Conservation (phyloP, 768 basidiomycete genomes). For the Rhodosporidiobolus sp. region DNA sequence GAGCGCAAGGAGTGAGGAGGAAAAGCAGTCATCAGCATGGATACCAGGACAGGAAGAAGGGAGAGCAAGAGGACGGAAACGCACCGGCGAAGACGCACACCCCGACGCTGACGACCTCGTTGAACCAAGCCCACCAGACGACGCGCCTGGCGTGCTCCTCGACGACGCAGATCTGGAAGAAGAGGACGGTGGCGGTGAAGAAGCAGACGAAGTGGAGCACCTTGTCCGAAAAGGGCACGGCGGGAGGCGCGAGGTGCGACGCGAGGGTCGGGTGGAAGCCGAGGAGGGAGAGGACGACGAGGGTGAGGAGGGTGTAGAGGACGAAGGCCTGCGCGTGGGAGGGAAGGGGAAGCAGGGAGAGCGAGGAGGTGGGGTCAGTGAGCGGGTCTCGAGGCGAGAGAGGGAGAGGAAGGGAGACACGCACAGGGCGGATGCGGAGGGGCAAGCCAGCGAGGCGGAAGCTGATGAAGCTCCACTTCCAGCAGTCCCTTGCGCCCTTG, state of each 20-base stretch:
- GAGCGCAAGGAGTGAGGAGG: too few relatives aligned
- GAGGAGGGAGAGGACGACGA: constrained; percentile 34
- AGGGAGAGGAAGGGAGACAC: background rate
- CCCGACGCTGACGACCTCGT: constrained; percentile 6
- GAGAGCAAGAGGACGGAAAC: background rate
- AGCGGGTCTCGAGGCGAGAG: background rate
- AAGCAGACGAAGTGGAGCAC: constrained; percentile 41
- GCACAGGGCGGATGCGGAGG: constrained; percentile 12
- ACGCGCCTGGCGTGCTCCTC: constrained; percentile 19
- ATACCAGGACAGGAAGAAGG: background rate
- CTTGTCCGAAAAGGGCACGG: constrained; percentile 36
- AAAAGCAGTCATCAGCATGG: background rate
- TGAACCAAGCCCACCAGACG: constrained; percentile 32
- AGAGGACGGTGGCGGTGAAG: constrained; percentile 12
- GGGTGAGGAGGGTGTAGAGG: constrained; percentile 17
- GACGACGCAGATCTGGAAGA: constrained; percentile 37
- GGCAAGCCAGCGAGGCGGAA: constrained; percentile 7
- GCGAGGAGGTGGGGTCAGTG: background rate
- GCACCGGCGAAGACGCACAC: constrained; percentile 30
- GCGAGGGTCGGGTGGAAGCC: constrained; percentile 42
- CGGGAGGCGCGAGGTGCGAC: constrained; percentile 10
- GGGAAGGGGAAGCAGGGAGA: background rate
- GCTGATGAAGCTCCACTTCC: background rate
- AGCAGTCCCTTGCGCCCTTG: background rate
- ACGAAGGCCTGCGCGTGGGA: constrained; percentile 24